Conservation (phyloP, 2,329 filamentous ascomycete species). For the Xylariaceae sp. region DNA sequence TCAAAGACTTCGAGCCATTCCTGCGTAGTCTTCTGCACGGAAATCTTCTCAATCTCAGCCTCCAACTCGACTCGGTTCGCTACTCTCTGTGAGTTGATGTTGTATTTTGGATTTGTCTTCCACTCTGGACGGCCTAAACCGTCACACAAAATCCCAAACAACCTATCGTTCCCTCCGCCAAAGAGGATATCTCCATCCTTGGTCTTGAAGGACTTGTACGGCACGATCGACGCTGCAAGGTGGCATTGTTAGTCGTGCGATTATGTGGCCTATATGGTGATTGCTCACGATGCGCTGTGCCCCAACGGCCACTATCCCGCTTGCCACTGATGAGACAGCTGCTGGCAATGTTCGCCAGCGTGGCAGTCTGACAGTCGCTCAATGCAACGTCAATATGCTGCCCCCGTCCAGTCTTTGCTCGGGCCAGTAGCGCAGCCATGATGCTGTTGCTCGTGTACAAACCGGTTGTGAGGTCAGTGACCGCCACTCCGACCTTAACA, state of each 20-base stretch:
- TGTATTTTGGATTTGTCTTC: slow-evolving; percentile 54
- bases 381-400: slow-evolving; percentile 90
- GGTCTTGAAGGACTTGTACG: slow-evolving; percentile 79
- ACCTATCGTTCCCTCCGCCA: slow-evolving; percentile 66
- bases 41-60: slow-evolving; percentile 69
- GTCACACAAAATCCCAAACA: slow-evolving; percentile 61
- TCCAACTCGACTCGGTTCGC: slow-evolving; percentile 74
- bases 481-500: slow-evolving; percentile 95
- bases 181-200: slow-evolving; percentile 65
- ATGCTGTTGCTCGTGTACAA: slow-evolving; percentile 93
- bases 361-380: slow-evolving; percentile 92
- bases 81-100: slow-evolving; percentile 58
- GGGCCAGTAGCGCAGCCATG: slow-evolving; percentile 82
- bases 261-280: not conserved
- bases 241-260: slow-evolving; percentile 6
- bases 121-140: slow-evolving; percentile 54
- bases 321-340: slow-evolving; percentile 84
- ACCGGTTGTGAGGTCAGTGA: slow-evolving; percentile 92
- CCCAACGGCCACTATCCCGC: slow-evolving; percentile 86
- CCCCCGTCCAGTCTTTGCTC: slow-evolving; percentile 68
- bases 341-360: slow-evolving; percentile 89
- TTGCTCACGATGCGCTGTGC: slow-evolving; percentile 85
- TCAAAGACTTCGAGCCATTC: slow-evolving; percentile 86
- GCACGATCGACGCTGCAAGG: slow-evolving; percentile 82
- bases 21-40: slow-evolving; percentile 69